These are phyloP conservation scores for Vaucheria bursata DNA, from an alignment of 352 stramenopile genomes.

Conservation along the genomic window DNA sequence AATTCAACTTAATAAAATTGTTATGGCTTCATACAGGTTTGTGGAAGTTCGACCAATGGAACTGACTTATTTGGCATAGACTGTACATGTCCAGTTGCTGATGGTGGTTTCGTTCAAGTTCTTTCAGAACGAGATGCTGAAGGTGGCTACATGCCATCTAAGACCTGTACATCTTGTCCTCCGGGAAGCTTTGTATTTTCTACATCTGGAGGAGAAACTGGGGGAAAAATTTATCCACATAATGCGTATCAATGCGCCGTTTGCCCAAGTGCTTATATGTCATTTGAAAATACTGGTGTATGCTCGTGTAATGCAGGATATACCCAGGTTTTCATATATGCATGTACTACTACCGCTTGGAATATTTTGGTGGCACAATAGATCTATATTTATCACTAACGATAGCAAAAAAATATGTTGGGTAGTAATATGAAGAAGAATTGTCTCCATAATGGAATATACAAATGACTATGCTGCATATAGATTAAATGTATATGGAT, in stretches of 20 bases:
- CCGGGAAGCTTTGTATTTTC: slow-evolving; percentile 53
- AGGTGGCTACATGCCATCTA: slow-evolving; percentile 55
- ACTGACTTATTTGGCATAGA: slow-evolving; percentile 11
- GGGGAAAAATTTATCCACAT: slow-evolving; percentile 52
- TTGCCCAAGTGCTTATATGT: slow-evolving; percentile 70
- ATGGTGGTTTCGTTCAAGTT: slow-evolving; percentile 21
- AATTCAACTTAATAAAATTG: too few species aligned
- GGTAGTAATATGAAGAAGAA: too few species aligned
- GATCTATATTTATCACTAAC: too few species aligned
- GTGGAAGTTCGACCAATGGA: slow-evolving; percentile 22
- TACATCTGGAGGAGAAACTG: slow-evolving; percentile 55
- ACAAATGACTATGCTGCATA: too few species aligned
- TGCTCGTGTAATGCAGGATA: slow-evolving; percentile 64
- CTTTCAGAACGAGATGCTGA: slow-evolving; percentile 38
- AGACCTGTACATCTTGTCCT: slow-evolving; percentile 60
- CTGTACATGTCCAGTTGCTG: slow-evolving; percentile 27
- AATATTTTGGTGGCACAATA: too few species aligned
- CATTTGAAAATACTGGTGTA: slow-evolving; percentile 46
- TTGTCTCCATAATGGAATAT: too few species aligned
- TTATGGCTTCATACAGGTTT: neutral
- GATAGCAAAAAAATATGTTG: too few species aligned
- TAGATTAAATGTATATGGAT: too few species aligned
- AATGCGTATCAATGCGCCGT: slow-evolving; percentile 54
- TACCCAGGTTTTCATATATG: slow-evolving; percentile 18
- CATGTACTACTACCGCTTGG: too few species aligned